Base-by-base conservation (phyloP, 495 filamentous ascomycete genomes). In the Podospora tetraspora region DNA sequence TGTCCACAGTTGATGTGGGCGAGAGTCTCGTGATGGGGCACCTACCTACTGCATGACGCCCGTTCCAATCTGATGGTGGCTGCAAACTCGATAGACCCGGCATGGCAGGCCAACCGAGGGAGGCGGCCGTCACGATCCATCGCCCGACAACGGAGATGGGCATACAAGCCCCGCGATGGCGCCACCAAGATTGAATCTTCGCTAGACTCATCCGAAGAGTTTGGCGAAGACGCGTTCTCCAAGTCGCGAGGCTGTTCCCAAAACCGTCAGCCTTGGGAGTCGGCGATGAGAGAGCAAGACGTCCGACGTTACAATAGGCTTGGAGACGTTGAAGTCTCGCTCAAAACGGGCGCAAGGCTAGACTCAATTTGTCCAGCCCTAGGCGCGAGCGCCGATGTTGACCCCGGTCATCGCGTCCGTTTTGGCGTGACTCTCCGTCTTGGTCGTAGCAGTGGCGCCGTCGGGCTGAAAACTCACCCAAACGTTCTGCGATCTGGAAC, bases 271-370 rank as follows among this genome's bases (percentile, higher is more conserved):
- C 52, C 27, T 23, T 59, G 43, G 57, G n/a, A 21, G 56, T 27
- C 34, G 37, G 65, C 30, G 25, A 62, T 3, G 43, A 12, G 59
- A 57, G 24, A 43, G 43, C 43, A 57, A 56, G 52, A 62, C 25
- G 29, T 52, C 59, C 66, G 66, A 68, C 66, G 66, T 68, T 63
- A 60, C 66, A 68, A 68, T 67, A 62, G 66, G 23, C 59, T 62
- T 68, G 59, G 22, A 22, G 65, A 58, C 65, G 57, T 60, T 52
- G n/a, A 19, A 52, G 58, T 60, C 57, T 66, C 61, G 65, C 57
- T 30, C 21, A 24, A 22, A 66, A 61, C 22, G 58, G 23, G 12
- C 10, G 58, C 19, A 7, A 66, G 21, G 65, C 29, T 60, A 60
- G 34, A 21, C 57, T 22, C 57, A 22, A 61, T 29, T 11, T 29